Evolutionary conservation across 345 rosid genomes (phyloP).

Genomic region (Limnanthes douglasii): DNA sequence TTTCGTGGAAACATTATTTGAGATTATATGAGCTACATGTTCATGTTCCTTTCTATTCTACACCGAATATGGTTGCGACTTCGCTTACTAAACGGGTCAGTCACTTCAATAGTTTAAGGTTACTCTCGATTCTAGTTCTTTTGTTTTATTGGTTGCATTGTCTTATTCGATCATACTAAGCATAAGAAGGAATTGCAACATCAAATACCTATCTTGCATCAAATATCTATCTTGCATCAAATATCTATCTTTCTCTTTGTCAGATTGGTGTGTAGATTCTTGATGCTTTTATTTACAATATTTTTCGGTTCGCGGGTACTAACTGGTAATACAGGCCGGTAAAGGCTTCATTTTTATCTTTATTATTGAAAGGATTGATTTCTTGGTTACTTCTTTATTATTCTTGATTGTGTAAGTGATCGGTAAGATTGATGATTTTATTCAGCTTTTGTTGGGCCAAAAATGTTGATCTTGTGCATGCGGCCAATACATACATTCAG

Average conservation of each 20-base stretch:
- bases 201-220: too few relatives aligned
- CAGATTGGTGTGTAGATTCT: constrained; percentile 58
- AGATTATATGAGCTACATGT: constrained; percentile 55
- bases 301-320: constrained; percentile 61
- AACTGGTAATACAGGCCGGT: constrained; percentile 40
- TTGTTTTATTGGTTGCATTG: not conserved
- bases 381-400: too few relatives aligned
- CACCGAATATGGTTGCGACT: constrained; percentile 90
- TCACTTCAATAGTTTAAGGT: too few relatives aligned
- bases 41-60: constrained; percentile 88
- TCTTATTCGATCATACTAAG: too few relatives aligned
- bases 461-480: constrained; percentile 57
- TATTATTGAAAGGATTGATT: too few relatives aligned
- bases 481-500: constrained; percentile 80
- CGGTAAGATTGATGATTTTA: not conserved
- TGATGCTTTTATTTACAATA: constrained; percentile 60
- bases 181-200: constrained; percentile 72
- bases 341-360: constrained; percentile 7
- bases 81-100: constrained; percentile 74
- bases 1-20: constrained; percentile 81
- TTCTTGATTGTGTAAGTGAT: constrained; percentile 3
- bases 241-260: constrained; percentile 59
- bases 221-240: too few relatives aligned
- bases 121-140: not conserved
- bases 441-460: constrained; percentile 79